These are phyloP conservation scores for Dryas drummondii DNA, from an alignment of 306 rosid species.

Conservation along the genomic window DNA sequence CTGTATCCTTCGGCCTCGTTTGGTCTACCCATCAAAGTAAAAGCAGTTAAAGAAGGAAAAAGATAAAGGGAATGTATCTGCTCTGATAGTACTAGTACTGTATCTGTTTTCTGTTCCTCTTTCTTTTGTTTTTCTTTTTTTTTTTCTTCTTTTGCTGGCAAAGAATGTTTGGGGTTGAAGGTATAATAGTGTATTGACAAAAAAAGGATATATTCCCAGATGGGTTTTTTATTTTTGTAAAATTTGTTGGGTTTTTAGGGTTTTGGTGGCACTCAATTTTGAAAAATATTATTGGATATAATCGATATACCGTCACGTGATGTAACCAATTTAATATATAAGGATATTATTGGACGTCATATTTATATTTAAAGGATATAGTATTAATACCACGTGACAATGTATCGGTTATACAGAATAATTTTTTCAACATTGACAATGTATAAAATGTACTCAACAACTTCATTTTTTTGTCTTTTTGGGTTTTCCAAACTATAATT, in stretches of 20 bases:
- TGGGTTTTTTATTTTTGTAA: conserved; percentile 25
- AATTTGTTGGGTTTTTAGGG: conserved; percentile 11
- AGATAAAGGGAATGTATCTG: conserved; percentile 57
- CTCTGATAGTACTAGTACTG: conserved; percentile 14
- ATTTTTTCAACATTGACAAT: not conserved
- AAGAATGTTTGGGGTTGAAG: conserved; percentile 69
- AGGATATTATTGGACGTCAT: too few species aligned
- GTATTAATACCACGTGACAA: too few species aligned
- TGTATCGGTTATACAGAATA: too few species aligned
- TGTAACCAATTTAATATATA: too few species aligned
- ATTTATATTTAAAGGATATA: too few species aligned
- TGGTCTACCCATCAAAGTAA: conserved; percentile 71
- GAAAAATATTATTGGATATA: too few species aligned
- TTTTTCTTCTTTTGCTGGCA: conserved; percentile 49
- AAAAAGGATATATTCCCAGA: conserved; percentile 7
- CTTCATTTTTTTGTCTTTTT: conserved; percentile 11
- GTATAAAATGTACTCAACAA: not conserved
- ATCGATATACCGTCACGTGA: too few species aligned
- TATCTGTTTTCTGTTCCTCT: conserved; percentile 18
- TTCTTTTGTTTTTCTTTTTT: conserved; percentile 1
- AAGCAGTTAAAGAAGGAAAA: conserved; percentile 62
- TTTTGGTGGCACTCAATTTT: conserved; percentile 20
- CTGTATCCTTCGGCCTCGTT: conserved; percentile 38
- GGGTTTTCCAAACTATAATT: not conserved
- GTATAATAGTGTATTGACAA: conserved; percentile 32